Evolutionary conservation across 345 rosid species (phyloP).

Genomic region (Angophora floribunda): DNA sequence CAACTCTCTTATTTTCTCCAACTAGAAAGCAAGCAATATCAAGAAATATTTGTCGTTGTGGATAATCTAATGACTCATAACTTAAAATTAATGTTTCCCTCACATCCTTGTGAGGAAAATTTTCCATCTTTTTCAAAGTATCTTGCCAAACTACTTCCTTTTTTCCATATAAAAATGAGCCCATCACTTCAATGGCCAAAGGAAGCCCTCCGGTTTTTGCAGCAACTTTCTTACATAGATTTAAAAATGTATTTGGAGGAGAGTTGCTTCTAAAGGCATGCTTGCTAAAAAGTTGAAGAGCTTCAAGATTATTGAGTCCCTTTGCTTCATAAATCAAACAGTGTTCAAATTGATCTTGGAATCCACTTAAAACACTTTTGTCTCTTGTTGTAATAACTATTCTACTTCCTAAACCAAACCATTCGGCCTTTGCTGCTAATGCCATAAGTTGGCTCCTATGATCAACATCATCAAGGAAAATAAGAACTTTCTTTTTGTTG

Average conservation of each 20-base stretch:
- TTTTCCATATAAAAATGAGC: rapidly evolving
- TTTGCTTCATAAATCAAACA: background rate
- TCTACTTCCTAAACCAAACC: background rate
- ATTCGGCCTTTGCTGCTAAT: background rate
- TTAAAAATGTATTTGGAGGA: background rate
- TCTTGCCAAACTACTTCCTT: background rate
- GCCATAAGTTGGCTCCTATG: background rate
- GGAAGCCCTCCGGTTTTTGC: background rate
- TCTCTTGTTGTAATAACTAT: background rate
- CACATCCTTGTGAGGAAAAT: background rate
- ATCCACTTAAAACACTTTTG: background rate
- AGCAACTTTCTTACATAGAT: background rate
- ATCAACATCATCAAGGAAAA: background rate
- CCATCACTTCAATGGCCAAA: background rate
- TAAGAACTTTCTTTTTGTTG: background rate
- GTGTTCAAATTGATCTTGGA: no score
- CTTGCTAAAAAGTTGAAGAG: background rate
- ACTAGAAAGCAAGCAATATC: background rate
- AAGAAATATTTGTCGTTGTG: rapidly evolving
- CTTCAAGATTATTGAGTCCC: rapidly evolving
- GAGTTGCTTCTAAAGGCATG: background rate
- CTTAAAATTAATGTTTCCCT: background rate
- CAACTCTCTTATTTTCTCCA: background rate
- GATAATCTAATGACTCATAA: background rate
- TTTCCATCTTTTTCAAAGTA: background rate